Evolutionary conservation across 1,284 basidiomycete species (phyloP).

Genomic region (Moniliella sp.): DNA sequence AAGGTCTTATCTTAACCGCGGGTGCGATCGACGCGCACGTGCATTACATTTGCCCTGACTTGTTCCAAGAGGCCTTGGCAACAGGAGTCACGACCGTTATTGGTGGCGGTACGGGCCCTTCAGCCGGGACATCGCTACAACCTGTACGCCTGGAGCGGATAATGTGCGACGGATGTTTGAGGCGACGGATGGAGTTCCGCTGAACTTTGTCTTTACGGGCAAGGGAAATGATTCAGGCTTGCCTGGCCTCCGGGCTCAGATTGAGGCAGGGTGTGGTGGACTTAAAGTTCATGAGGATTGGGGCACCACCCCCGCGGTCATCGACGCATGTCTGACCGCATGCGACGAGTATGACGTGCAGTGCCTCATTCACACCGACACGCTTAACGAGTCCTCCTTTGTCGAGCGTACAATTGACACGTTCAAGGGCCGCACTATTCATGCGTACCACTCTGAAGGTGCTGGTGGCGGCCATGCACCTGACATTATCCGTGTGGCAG

Average conservation of each 20-base stretch:
- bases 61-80: slow-evolving; percentile 43
- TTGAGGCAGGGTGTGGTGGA: slow-evolving; percentile 68
- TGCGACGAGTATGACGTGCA: slow-evolving; percentile 86
- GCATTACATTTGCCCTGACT: slow-evolving; percentile 71
- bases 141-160: slow-evolving; percentile 52
- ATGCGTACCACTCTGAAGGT: slow-evolving; percentile 42
- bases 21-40: slow-evolving; percentile 72
- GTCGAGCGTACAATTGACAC: slow-evolving; percentile 81
- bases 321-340: slow-evolving; percentile 53
- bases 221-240: slow-evolving; percentile 66
- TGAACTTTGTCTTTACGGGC: slow-evolving; percentile 68
- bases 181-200: slow-evolving; percentile 62
- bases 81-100: slow-evolving; percentile 37
- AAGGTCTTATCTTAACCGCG: slow-evolving; percentile 76
- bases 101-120: slow-evolving; percentile 58
- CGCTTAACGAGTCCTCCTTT: slow-evolving; percentile 45
- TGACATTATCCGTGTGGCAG: slow-evolving; percentile 88
- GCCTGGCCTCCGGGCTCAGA: slow-evolving; percentile 52
- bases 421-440: slow-evolving; percentile 74
- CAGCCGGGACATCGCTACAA: slow-evolving; percentile 73
- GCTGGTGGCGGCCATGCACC: slow-evolving; percentile 70
- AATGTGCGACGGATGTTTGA: slow-evolving; percentile 23
- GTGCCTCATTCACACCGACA: slow-evolving; percentile 93
- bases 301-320: slow-evolving; percentile 73
- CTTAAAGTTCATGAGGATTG: slow-evolving; percentile 96